Evolutionary conservation across 768 basidiomycete species (phyloP), one percentile per base, ranked within the genome.

Genomic region (Russula lepida): DNA sequence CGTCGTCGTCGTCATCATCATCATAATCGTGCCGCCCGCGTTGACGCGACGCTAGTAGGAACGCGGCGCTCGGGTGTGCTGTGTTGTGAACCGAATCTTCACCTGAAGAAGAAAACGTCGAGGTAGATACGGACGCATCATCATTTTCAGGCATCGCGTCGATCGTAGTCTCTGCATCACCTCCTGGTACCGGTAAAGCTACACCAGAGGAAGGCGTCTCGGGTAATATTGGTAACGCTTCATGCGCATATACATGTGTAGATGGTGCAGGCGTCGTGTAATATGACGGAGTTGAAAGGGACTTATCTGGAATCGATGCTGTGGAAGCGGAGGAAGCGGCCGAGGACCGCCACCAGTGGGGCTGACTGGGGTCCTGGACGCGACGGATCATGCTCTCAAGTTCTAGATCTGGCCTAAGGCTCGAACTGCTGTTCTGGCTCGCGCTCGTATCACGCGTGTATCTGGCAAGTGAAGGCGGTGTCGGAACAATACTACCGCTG

Each of bases 351-450:
- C 52, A 60, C 47, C 37, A 54, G 48, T 47, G 48, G 21, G 49
- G 65, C 25, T 47, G 25, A 25, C 23, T 25, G n/a, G 50, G 52
- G 50, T 41, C 44, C 25, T 37, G 46, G 6, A 85, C 79, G 6
- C 81, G 79, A 33, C 80, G 78, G 77, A 90, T 84, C 78, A 89
- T 81, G 58, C 82, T 85, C 62, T 88, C 85, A 56, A 89, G 69
- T 67, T 82, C 86, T 2, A 80, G 71, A 64, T 86, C 84, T 2
- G 75, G 75, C 8, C 56, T 54, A 1, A 63, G 23, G 27, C 65
- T 66, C 41, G 60, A 44, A 15, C 51, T 56, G 28, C 46, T 56
- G 28, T 32, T 44, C n/a, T 47, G 25, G 28, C 57, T 59, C 12
- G 70, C 69, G 59, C 74, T 69, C n/a, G 75, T 71, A 44, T 73